A percentile compares a stretch with the other conserved stretches of the same genome.
Conservation (phyloP, 2,329 filamentous ascomycete genomes). For the Graphiopsis chlorocephala region DNA sequence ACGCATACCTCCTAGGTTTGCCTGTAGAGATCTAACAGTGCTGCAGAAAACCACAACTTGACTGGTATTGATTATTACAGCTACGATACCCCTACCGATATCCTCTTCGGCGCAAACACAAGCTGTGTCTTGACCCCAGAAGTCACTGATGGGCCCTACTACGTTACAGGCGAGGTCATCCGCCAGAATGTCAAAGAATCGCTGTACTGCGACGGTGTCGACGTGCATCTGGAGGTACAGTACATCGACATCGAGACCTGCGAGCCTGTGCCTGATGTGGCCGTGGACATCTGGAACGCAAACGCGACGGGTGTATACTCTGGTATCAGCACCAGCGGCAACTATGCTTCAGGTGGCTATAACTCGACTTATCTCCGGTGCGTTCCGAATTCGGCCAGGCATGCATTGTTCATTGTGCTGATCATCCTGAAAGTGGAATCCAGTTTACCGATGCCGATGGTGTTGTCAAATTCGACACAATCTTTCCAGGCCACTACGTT, state of each 20-base stretch:
- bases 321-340: constrained; percentile 35
- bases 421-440: constrained; percentile 26
- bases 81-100: neutral
- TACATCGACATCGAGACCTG: constrained; percentile 44
- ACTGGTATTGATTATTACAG: neutral
- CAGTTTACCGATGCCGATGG: constrained; percentile 39
- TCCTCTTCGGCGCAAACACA: constrained; percentile 23
- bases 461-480: constrained; percentile 39
- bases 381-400: neutral
- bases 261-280: constrained; percentile 38
- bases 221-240: constrained; percentile 41
- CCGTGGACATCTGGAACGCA: constrained; percentile 46
- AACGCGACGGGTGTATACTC: constrained; percentile 48
- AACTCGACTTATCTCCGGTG: constrained; percentile 37
- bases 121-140: constrained; percentile 28
- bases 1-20: neutral
- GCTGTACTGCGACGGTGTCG: constrained; percentile 35
- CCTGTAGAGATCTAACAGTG: neutral
- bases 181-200: constrained; percentile 41
- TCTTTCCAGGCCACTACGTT: constrained; percentile 42
- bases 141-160: constrained; percentile 26
- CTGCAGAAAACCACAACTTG: neutral
- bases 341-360: constrained; percentile 30
- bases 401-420: neutral
- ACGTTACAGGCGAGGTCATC: constrained; percentile 37